Percentiles rank a stretch among this genome's conserved stretches.
Conservation (phyloP, 208 protist species). For the Zelonia costaricensis region DNA sequence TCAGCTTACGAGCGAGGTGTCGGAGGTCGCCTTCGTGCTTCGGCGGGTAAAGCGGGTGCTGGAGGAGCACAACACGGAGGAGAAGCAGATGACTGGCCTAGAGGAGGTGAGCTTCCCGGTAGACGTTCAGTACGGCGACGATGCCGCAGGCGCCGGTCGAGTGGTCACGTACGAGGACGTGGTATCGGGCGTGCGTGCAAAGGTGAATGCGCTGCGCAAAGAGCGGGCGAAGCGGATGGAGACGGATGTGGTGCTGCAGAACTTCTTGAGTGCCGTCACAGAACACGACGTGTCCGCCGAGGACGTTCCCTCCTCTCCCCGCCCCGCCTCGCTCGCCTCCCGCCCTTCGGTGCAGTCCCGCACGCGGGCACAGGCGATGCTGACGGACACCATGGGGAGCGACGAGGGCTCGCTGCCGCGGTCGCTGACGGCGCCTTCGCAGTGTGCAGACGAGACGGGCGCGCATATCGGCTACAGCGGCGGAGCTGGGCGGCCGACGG, state of each 20-base stretch:
- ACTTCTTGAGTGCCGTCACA: slow-evolving; percentile 3
- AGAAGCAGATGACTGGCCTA: not conserved
- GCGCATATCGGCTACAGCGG: no score
- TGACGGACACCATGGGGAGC: not conserved
- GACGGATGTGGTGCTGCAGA: not conserved
- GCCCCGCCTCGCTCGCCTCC: not conserved
- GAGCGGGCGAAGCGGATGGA: slow-evolving; percentile 11
- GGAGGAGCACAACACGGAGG: slow-evolving; percentile 20
- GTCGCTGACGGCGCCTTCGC: not conserved
- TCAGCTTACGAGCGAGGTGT: slow-evolving; percentile 12
- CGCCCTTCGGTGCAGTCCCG: not conserved
- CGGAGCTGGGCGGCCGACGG: no score
- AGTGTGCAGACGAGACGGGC: no score
- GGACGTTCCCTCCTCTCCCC: not conserved
- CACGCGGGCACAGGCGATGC: no score
- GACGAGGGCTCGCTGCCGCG: slow-evolving; percentile 4
- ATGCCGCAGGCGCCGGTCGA: not conserved
- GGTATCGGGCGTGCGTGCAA: slow-evolving; percentile 19
- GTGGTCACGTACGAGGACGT: slow-evolving; percentile 25
- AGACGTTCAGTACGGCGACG: not conserved
- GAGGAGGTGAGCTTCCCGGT: slow-evolving; percentile 9
- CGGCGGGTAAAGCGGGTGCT: slow-evolving; percentile 15
- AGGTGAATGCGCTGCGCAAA: slow-evolving; percentile 17
- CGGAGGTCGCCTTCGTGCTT: slow-evolving; percentile 4
- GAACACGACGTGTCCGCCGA: not conserved